Percentiles rank a stretch among this genome's conserved stretches.
Conservation (phyloP, 2,329 filamentous ascomycete genomes). For the Nothopassalora personata region DNA sequence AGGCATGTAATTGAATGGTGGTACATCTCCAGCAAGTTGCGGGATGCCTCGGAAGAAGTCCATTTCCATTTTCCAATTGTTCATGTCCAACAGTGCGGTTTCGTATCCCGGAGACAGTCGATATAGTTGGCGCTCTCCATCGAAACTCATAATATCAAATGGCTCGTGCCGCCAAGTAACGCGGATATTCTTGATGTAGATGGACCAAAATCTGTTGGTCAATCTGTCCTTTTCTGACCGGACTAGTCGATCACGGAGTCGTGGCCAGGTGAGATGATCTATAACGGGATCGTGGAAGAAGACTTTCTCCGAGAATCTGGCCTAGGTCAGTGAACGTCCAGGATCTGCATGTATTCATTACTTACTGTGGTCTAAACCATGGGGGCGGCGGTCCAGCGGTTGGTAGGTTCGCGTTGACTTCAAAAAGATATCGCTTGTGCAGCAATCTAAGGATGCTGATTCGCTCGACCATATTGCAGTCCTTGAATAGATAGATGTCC, state of each 20-base stretch:
- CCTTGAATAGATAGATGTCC: conserved; percentile 20
- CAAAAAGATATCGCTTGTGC: conserved; percentile 21
- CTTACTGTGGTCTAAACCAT: conserved; percentile 22
- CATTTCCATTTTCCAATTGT: conserved; percentile 21
- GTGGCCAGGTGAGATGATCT: conserved; percentile 22
- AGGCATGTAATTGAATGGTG: conserved; percentile 20
- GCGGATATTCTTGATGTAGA: conserved; percentile 16
- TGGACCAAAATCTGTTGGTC: conserved; percentile 21
- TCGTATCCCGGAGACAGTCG: conserved; percentile 17
- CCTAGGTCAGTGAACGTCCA: conserved; percentile 4
- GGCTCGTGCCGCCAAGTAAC: conserved; percentile 19
- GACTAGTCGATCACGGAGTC: conserved; percentile 17
- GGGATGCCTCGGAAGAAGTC: conserved; percentile 21
- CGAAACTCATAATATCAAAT: conserved; percentile 15
- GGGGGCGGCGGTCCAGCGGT: conserved; percentile 17
- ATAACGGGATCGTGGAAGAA: conserved; percentile 21
- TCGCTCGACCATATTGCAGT: conserved; percentile 20
- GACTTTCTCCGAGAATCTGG: conserved; percentile 17
- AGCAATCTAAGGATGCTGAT: conserved; percentile 20
- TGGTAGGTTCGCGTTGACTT: conserved; percentile 18
- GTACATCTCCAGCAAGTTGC: conserved; percentile 17
- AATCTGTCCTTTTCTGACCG: conserved; percentile 14
- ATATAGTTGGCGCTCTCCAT: conserved; percentile 12
- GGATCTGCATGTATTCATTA: background rate
- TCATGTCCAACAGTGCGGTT: conserved; percentile 16